These are phyloP conservation scores for Gossypium ekmanianum DNA, from an alignment of 345 rosid genomes.

Conservation along the genomic window DNA sequence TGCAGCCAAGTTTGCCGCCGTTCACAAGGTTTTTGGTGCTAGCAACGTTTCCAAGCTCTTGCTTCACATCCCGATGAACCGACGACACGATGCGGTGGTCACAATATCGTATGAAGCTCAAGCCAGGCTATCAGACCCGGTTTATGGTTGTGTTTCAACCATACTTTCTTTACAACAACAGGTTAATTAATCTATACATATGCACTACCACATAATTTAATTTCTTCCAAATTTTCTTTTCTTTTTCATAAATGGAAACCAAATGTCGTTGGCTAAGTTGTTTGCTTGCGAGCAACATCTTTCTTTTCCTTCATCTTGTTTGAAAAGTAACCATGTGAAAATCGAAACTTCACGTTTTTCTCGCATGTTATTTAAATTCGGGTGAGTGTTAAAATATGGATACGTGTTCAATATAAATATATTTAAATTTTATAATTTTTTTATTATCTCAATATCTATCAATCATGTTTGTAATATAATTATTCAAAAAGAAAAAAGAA, in stretches of 20 bases:
- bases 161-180: conserved; percentile 92
- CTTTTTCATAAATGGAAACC: not conserved
- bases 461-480: no score
- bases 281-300: not conserved
- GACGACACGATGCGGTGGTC: conserved; percentile 87
- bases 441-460: not conserved
- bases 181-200: conserved; percentile 34
- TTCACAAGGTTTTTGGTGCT: conserved; percentile 94
- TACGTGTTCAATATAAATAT: not conserved
- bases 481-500: no score
- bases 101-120: conserved; percentile 94
- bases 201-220: not conserved
- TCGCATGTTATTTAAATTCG: not conserved
- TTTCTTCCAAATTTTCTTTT: not conserved
- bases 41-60: conserved; percentile 87
- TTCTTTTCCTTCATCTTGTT: not conserved
- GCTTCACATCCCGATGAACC: conserved; percentile 71
- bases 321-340: not conserved
- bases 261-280: not conserved
- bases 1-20: conserved; percentile 89
- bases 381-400: not conserved
- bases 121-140: conserved; percentile 93
- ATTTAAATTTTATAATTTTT: no score
- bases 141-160: conserved; percentile 90
- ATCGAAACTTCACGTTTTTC: not conserved